A percentile compares a stretch with the other conserved stretches of the same genome.
phyloP scores from a whole-genome alignment of 805 yeast genomes.

The Cyberlindnera nakhonratchasimensis region DNA sequence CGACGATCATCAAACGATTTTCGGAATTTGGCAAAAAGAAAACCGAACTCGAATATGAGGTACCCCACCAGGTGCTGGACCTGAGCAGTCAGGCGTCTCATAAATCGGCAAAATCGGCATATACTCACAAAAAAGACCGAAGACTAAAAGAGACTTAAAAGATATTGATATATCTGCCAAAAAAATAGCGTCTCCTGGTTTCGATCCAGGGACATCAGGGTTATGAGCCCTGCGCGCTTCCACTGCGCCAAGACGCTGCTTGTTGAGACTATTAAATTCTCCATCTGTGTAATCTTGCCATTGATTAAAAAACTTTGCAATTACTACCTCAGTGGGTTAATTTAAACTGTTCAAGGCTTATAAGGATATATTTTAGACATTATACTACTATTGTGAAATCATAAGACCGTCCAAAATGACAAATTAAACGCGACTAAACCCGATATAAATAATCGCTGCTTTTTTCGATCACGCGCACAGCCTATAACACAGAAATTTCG shows the following conservation, averaged over 20 bases:
- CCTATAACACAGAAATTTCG: neutral
- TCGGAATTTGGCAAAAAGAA: neutral
- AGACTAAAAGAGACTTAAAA: neutral
- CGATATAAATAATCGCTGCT: no score
- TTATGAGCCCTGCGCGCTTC: slow-evolving; percentile 99
- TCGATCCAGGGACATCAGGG: slow-evolving; percentile 98
- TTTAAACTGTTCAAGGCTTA: no score
- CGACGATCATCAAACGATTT: neutral
- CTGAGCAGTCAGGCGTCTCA: no score
- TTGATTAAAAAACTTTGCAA: no score
- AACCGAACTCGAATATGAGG: no score
- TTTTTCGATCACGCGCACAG: slow-evolving; percentile 1
- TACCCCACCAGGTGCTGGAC: no score
- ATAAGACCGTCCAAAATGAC: neutral
- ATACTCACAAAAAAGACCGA: no score
- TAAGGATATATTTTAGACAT: neutral
- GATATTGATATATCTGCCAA: no score
- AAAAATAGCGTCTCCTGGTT: slow-evolving; percentile 84
- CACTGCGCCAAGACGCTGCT: slow-evolving; percentile 97
- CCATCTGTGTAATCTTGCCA: neutral
- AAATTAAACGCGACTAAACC: neutral
- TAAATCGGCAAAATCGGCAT: no score
- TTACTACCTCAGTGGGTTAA: no score
- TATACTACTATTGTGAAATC: neutral
- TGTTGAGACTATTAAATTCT: neutral